These are phyloP conservation scores for Piedraia hortae DNA, from an alignment of 2,329 filamentous ascomycete species.

Conservation along the genomic window DNA sequence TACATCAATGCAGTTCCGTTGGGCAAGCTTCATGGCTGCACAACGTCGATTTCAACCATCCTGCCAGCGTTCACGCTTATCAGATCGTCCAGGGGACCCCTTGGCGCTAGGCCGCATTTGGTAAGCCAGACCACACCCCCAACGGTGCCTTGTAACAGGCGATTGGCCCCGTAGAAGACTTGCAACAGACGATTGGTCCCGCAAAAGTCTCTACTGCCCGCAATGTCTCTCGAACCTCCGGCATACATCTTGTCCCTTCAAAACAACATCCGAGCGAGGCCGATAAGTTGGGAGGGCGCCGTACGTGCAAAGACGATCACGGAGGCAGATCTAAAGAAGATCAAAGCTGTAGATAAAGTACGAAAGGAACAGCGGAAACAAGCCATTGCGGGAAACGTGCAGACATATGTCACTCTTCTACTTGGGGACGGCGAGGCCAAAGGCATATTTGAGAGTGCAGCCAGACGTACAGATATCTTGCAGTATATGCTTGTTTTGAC, in stretches of 20 bases:
- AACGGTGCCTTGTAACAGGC: no score
- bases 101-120: no score
- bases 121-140: no score
- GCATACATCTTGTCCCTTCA: conserved; percentile 70
- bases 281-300: conserved; percentile 93
- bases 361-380: conserved; percentile 72
- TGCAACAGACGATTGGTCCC: no score
- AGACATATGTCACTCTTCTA: conserved; percentile 56
- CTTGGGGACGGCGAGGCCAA: conserved; percentile 37
- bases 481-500: conserved; percentile 85
- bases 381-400: conserved; percentile 51
- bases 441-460: conserved; percentile 62
- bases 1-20: no score
- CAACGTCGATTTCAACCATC: no score
- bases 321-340: conserved; percentile 79
- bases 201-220: background rate
- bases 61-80: no score
- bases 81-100: no score
- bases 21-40: no score
- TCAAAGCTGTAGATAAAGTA: conserved; percentile 88
- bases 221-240: conserved; percentile 76
- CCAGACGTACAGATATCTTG: conserved; percentile 66
- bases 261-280: conserved; percentile 86
- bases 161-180: no score
- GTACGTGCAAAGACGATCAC: conserved; percentile 81